Evolutionary conservation across 2,329 filamentous ascomycete species (phyloP), one percentile per base, ranked within the genome.

Genomic region (Aspergillus fumigatus): DNA sequence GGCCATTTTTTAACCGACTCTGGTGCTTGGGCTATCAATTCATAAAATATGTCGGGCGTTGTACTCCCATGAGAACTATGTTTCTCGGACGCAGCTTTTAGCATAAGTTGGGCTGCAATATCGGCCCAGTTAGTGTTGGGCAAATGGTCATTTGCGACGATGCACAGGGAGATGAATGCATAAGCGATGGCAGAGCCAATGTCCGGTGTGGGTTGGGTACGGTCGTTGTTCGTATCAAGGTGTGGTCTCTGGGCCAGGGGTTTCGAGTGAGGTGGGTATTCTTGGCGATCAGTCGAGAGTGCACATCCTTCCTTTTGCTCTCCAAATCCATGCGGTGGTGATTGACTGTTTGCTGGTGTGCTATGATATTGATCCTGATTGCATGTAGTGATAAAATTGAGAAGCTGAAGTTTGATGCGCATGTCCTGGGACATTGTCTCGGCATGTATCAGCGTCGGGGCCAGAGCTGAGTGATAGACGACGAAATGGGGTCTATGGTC

Each of bases 41-140:
- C 72, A 26, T 73, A 67, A 23, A 80, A 69, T 58, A 23, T 77
- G 72, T 3, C 63, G 54, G 70, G 68, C n/a, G 66, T 51, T 17
- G n/a, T 66, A 4, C 65, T 67, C 7, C 74, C 75, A 52, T 70
- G 75, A 4, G 75, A 60, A 3, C 76, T 63, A 52, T 77, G 77
- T 55, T 81, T 78, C 65, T 84, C 81, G 3, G 82, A 59, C 8
- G 73, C 74, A 38, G 79, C 76, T 57, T 83, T 80, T 8, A 80
- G 62, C 73, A 83, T 79, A 56, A 80, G 79, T 17, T 75, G 71
- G 0, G 71, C 75, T 0, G 76, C 73, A 9, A 82, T 65, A 23
- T 78, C 69, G 62, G 79, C 75, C 76, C 79, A 81, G 10, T 72
- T 66, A 6, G 67, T 60, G 40, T 73, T 68, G 29, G 69, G 63